Conservation (phyloP, 2,329 filamentous ascomycete genomes). For the Pseudocercospora pini-densiflorae region DNA sequence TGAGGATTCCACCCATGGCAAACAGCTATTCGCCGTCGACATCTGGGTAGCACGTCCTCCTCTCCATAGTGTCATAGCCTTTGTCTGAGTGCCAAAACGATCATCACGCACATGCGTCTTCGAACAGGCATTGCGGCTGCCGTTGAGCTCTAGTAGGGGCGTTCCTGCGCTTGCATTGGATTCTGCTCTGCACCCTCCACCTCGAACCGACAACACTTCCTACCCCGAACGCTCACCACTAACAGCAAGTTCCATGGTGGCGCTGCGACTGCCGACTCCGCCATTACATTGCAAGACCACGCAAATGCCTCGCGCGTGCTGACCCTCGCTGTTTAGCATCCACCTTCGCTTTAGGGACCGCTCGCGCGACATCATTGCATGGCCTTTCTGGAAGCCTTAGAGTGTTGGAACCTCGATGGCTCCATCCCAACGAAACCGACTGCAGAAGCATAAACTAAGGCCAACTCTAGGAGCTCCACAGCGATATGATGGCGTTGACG, state of each 20-base stretch:
- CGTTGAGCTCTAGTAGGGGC: neutral
- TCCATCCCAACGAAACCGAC: slow-evolving; percentile 18
- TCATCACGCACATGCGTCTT: neutral
- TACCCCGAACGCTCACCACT: neutral
- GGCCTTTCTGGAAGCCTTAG: slow-evolving; percentile 25
- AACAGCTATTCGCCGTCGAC: neutral
- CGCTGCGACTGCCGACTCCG: slow-evolving; percentile 9
- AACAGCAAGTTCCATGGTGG: neutral
- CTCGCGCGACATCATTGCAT: slow-evolving; percentile 24
- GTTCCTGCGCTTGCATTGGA: neutral
- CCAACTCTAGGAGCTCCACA: slow-evolving; percentile 27
- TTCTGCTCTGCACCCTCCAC: slow-evolving; percentile 6
- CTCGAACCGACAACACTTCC: neutral
- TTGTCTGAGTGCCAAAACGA: neutral
- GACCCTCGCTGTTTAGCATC: neutral
- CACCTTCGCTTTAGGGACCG: slow-evolving; percentile 1
- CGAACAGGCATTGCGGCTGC: neutral
- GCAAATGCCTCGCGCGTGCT: slow-evolving; percentile 17
- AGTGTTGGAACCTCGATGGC: slow-evolving; percentile 27
- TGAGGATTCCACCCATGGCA: neutral
- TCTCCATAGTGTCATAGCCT: neutral
- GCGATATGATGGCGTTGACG: slow-evolving; percentile 31
- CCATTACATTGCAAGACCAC: slow-evolving; percentile 2
- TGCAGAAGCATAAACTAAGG: slow-evolving; percentile 25
- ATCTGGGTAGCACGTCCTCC: neutral